Evolutionary conservation across 495 filamentous ascomycete genomes (phyloP).

Genomic region (Penicillium alfredii): DNA sequence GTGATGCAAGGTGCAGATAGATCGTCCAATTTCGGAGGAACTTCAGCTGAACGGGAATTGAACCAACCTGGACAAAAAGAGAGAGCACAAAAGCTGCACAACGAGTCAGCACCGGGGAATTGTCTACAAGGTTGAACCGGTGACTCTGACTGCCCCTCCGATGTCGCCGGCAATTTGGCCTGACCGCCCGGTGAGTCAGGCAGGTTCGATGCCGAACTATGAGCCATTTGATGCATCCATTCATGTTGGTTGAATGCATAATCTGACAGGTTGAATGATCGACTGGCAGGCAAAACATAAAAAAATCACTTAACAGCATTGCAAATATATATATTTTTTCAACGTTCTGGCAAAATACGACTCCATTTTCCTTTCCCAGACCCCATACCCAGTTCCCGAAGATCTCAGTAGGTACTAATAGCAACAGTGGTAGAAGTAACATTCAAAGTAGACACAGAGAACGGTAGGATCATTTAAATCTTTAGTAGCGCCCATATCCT

Average conservation of each 20-base stretch:
- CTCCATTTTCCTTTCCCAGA: conserved; percentile 1
- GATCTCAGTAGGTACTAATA: conserved; percentile 6
- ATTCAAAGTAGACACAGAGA: conserved; percentile 8
- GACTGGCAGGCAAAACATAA: too few species aligned
- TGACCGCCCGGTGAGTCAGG: conserved; percentile 22
- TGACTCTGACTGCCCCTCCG: conserved; percentile 27
- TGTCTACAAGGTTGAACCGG: too few species aligned
- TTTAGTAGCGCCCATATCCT: conserved; percentile 39
- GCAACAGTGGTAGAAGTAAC: conserved; percentile 7
- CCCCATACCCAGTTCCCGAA: conserved; percentile 1
- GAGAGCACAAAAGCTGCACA: conserved; percentile 9
- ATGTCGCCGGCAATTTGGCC: conserved; percentile 28
- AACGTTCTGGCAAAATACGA: too few species aligned
- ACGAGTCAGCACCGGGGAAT: too few species aligned
- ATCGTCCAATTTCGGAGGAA: conserved; percentile 1
- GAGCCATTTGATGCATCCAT: too few species aligned
- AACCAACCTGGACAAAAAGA: not conserved
- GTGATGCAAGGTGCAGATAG: conserved; percentile 16
- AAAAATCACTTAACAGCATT: too few species aligned
- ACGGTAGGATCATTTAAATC: conserved; percentile 1
- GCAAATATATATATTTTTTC: too few species aligned
- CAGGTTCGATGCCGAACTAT: too few species aligned
- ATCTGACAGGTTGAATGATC: too few species aligned
- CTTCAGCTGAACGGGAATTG: not conserved
- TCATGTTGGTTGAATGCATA: too few species aligned